phyloP scores from a whole-genome alignment of 345 rosid genomes.

The Mallotus nudiflorus region DNA sequence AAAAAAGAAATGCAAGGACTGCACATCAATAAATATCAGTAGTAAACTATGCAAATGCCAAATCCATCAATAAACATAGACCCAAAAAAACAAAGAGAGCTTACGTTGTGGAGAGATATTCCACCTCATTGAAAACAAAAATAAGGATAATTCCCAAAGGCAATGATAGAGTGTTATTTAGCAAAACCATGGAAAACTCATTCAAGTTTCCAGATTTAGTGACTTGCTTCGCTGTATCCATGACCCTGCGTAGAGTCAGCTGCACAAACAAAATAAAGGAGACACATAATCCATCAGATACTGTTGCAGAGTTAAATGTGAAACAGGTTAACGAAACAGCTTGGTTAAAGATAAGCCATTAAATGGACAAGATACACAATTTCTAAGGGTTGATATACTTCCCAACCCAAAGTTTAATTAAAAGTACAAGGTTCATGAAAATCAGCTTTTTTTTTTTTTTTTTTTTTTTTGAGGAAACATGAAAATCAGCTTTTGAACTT shows the following conservation, averaged over 20 bases:
- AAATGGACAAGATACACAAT: background rate
- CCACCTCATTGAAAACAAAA: constrained; percentile 77
- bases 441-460: too few species aligned
- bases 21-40: background rate
- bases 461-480: too few species aligned
- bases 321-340: background rate
- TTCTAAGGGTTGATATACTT: background rate
- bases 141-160: constrained; percentile 83
- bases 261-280: constrained; percentile 40
- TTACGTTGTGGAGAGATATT: constrained; percentile 76
- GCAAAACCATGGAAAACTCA: constrained; percentile 97
- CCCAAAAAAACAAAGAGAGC: constrained; percentile 22
- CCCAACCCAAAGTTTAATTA: background rate
- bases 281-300: constrained; percentile 15
- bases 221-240: constrained; percentile 96
- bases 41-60: background rate
- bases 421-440: background rate
- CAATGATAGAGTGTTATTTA: constrained; percentile 86
- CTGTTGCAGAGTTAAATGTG: constrained; percentile 2
- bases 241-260: constrained; percentile 87
- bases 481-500: background rate
- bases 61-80: background rate
- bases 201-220: constrained; percentile 89
- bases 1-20: too few species aligned
- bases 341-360: background rate